Evolutionary conservation across 176 grass and related monocot genomes (phyloP), one percentile per base, ranked within the genome.

Genomic region (Eleusine coracana): DNA sequence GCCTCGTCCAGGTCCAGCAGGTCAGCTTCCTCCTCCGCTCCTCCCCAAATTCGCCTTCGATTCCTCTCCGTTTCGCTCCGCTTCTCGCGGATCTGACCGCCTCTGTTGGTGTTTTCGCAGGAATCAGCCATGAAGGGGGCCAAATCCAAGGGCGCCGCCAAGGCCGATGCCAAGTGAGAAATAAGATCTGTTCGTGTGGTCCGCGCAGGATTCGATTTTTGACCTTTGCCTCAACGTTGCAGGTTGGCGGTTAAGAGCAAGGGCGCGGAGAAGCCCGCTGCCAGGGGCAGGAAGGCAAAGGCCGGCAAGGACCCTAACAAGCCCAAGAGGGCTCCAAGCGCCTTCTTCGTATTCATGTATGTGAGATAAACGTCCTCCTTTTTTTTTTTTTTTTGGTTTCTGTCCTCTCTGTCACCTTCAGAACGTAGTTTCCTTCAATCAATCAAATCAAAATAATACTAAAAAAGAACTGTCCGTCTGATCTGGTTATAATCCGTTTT

Each of bases 281-380:
- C 66, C 82, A 87, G 82, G 64, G 69, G 38, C 7, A 87, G 91
- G 82, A 94, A 87, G 76, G 89, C 70, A 1, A 94, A 94, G 89
- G 85, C 89, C 54, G 91, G 45, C 7, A 94, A 94, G 85, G 94
- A 97, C 85, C 92, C 94, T 12, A 92, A 92, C 94, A 97, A 97
- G 80, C 94, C 92, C 20, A 97, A 97, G 92, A 88, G 91, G 83
- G 89, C 92, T 20, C 87, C 94, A 41, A 92, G 87, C 60, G 94
- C 92, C 59, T 97, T 97, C 89, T 97, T 97, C 76, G 94, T 97
- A 0, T 97, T 97, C 85, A 94, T 97, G 94, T 97, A 94, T 97
- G 94, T 97, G 16, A 84, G 77, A 3, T 25, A 2, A 4, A 52
- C 10, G 42, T 17, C 16, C 58, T 0, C 5, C 1, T 15, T 68